Percentiles rank a stretch among this genome's conserved stretches.
Evolutionary conservation across 1,284 basidiomycete genomes (phyloP).

Genomic region (Schizophyllum amplum): DNA sequence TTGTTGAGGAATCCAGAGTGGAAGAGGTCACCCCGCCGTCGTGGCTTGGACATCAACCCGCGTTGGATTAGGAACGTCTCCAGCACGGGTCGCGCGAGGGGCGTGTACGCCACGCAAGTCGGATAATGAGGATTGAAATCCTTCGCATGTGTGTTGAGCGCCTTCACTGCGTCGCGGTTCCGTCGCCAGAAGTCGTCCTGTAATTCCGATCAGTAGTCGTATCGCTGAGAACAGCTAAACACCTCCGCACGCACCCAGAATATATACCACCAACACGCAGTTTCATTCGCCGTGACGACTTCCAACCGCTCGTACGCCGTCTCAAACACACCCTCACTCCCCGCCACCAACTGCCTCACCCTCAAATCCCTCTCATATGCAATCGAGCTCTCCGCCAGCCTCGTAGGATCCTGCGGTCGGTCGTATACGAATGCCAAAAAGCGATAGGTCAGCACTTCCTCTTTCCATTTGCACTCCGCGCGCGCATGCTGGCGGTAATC

Average conservation of each 20-base stretch:
- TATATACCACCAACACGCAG: constrained; percentile 77
- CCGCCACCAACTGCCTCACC: constrained; percentile 45
- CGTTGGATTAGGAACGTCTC: constrained; percentile 60
- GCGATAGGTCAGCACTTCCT: constrained; percentile 50
- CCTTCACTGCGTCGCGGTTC: constrained; percentile 49
- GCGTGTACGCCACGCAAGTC: constrained; percentile 69
- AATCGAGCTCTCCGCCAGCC: constrained; percentile 37
- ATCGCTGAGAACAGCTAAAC: not conserved
- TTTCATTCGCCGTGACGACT: constrained; percentile 41
- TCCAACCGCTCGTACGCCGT: constrained; percentile 52
- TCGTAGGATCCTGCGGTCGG: constrained; percentile 35
- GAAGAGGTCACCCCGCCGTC: constrained; percentile 34
- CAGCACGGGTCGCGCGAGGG: constrained; percentile 57
- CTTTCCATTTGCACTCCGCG: constrained; percentile 48
- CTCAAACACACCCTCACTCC: constrained; percentile 41
- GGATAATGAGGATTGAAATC: constrained; percentile 73
- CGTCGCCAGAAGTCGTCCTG: constrained; percentile 70
- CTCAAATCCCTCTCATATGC: constrained; percentile 44
- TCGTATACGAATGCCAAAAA: constrained; percentile 65
- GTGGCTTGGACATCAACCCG: constrained; percentile 45
- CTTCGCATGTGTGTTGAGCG: constrained; percentile 35
- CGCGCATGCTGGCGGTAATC: constrained; percentile 48
- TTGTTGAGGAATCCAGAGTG: constrained; percentile 69
- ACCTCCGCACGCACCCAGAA: constrained; percentile 70
- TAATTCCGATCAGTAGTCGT: constrained; percentile 3